Conservation (phyloP, 176 grass and related monocot genomes). For the Eragrostis nindensis region DNA sequence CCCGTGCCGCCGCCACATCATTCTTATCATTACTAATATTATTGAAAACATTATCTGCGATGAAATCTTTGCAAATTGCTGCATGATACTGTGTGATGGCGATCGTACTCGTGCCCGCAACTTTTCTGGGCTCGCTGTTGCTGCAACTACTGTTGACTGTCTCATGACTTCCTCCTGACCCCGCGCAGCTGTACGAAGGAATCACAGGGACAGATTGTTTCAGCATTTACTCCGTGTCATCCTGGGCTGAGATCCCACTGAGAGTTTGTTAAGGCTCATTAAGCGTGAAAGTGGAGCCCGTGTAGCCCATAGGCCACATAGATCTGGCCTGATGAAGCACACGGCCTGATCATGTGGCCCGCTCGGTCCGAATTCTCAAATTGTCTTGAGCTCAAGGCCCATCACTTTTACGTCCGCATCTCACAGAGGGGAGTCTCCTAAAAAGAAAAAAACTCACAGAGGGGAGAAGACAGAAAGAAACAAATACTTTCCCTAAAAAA, state of each 20-base stretch:
- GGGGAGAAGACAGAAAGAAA: too few species aligned
- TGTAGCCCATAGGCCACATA: neutral
- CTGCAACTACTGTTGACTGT: too few species aligned
- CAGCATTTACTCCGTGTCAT: neutral
- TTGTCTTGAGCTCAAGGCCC: neutral
- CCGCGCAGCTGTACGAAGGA: neutral
- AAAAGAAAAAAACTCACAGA: too few species aligned
- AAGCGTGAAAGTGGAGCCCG: neutral
- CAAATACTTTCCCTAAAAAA: too few species aligned
- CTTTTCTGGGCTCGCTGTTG: neutral
- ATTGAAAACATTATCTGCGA: neutral
- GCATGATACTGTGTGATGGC: neutral
- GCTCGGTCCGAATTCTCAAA: too few species aligned
- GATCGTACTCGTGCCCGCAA: constrained; percentile 8
- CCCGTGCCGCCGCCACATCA: neutral
- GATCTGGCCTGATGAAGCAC: neutral
- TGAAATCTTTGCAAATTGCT: too few species aligned
- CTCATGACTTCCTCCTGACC: neutral
- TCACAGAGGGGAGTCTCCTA: too few species aligned
- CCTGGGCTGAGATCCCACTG: neutral
- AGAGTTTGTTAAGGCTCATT: neutral
- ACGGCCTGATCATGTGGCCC: neutral
- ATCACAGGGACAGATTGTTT: constrained; percentile 20
- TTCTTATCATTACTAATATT: neutral
- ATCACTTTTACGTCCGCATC: neutral